phyloP scores from a whole-genome alignment of 768 basidiomycete genomes.

The Auricularia sp. region DNA sequence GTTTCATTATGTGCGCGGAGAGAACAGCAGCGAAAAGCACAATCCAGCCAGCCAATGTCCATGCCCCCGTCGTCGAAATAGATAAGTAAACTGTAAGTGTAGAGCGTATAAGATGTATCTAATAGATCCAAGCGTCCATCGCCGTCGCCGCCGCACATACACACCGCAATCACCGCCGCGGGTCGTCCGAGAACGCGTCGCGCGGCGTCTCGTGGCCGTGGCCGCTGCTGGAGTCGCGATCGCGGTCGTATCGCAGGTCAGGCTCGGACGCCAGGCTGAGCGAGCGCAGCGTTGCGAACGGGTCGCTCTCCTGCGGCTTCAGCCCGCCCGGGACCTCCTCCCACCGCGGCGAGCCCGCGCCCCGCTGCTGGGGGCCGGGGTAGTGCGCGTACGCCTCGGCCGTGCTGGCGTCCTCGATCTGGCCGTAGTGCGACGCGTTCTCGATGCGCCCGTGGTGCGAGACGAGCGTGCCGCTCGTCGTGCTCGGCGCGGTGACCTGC shows the following conservation, averaged over 20 bases:
- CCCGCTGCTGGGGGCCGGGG: too few relatives aligned
- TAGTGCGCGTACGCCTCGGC: neutral
- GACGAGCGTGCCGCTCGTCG: neutral
- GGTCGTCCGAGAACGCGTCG: neutral
- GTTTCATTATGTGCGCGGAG: too few relatives aligned
- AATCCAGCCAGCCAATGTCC: too few relatives aligned
- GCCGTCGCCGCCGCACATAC: too few relatives aligned
- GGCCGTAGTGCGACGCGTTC: neutral
- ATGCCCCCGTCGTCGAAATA: too few relatives aligned
- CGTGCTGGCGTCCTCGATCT: neutral
- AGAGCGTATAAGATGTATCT: too few relatives aligned
- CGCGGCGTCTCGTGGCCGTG: neutral
- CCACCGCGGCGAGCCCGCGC: neutral
- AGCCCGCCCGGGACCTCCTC: neutral
- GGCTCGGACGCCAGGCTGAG: neutral
- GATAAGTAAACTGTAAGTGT: too few relatives aligned
- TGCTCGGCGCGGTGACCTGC: neutral
- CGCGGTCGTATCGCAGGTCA: neutral
- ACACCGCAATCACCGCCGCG: neutral
- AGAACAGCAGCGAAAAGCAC: too few relatives aligned
- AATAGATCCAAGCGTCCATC: too few relatives aligned
- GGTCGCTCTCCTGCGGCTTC: neutral
- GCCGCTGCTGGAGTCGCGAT: neutral
- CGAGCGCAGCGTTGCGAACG: neutral
- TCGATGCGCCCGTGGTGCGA: neutral